Percentiles rank a stretch among this genome's conserved stretches.
These are phyloP conservation scores for Papilionanthe hybrid DNA, from an alignment of 116 monocot species.

Conservation along the genomic window DNA sequence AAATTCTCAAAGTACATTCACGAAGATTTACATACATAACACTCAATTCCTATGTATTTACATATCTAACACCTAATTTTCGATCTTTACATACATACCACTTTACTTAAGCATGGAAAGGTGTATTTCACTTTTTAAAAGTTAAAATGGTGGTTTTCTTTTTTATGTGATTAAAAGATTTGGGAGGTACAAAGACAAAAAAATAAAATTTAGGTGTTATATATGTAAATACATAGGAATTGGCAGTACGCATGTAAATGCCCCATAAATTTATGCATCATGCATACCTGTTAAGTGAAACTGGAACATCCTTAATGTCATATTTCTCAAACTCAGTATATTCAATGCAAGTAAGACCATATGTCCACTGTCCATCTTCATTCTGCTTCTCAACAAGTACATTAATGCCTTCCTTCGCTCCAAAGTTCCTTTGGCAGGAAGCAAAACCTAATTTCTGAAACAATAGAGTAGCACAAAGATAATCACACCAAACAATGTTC, in stretches of 20 bases:
- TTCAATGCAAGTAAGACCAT: conserved; percentile 89
- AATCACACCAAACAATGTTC: background rate
- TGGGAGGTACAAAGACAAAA: no score
- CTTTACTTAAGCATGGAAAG: no score
- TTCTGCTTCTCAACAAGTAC: conserved; percentile 82
- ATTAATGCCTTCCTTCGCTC: conserved; percentile 96
- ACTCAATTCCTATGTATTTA: no score
- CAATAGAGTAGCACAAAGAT: conserved; percentile 5
- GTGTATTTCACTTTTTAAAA: no score
- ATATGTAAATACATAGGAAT: no score
- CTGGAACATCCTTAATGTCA: conserved; percentile 46
- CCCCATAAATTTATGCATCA: background rate
- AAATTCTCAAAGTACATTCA: background rate
- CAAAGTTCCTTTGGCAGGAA: conserved; percentile 67
- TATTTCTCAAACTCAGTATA: conserved; percentile 97
- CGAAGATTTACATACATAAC: no score
- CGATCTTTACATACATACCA: no score
- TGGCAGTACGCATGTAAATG: no score
- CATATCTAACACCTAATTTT: no score
- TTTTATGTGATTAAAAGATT: no score
- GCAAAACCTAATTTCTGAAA: conserved; percentile 97
- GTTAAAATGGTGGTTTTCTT: no score
- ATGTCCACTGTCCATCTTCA: conserved; percentile 63
- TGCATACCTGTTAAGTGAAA: conserved; percentile 51
- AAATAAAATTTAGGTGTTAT: no score